Percentiles rank a stretch among this genome's conserved stretches.
phyloP scores from a whole-genome alignment of 306 rosid species.

The Malus orientalis region DNA sequence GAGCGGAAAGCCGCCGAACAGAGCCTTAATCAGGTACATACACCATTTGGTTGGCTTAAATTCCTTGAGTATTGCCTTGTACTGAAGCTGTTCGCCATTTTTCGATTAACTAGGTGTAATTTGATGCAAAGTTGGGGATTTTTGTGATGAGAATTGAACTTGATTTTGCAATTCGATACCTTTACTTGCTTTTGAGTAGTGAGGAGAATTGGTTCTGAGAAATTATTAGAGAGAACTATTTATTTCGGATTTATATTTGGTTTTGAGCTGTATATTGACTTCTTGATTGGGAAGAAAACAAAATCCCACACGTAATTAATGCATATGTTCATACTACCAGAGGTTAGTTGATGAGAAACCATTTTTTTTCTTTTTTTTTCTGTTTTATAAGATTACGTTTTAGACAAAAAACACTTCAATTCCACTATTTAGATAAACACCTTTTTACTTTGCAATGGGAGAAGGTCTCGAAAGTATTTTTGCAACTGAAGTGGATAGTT shows the following conservation, averaged over 20 bases:
- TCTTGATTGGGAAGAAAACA: background rate
- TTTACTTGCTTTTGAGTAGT: background rate
- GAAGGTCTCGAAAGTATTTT: background rate
- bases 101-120: background rate
- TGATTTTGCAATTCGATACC: background rate
- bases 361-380: too few species aligned
- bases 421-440: background rate
- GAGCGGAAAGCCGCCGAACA: conserved; percentile 95
- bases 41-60: background rate
- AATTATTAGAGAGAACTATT: background rate
- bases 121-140: background rate
- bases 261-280: background rate
- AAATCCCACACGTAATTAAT: too few species aligned
- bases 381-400: background rate
- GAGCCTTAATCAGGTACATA: conserved; percentile 71
- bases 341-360: background rate
- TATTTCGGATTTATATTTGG: background rate
- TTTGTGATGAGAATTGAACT: conserved; percentile 5
- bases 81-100: background rate
- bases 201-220: background rate
- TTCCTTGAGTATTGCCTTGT: background rate
- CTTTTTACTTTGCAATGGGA: background rate
- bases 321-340: too few species aligned
- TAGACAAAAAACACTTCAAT: background rate
- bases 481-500: background rate